phyloP scores from a whole-genome alignment of 352 stramenopile genomes.

The Pythium sp. region DNA sequence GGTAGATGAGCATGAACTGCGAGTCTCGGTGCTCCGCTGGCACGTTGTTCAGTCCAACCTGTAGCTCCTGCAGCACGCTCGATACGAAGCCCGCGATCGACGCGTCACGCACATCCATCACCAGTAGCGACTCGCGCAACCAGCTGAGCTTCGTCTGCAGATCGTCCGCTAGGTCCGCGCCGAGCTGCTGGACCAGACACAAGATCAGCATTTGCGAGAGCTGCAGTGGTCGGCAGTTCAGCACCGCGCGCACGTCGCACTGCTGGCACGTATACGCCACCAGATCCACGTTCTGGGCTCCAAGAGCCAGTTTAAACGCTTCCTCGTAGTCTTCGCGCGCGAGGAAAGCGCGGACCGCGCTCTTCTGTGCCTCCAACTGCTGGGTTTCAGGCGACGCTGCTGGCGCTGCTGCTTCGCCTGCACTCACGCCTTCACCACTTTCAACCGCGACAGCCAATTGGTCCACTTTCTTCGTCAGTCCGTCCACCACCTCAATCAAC shows the following conservation, averaged over 20 bases:
- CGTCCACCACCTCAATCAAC: constrained; percentile 56
- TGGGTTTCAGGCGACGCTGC: constrained; percentile 39
- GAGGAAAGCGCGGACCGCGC: constrained; percentile 44
- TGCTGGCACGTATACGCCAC: constrained; percentile 70
- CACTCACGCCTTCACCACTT: constrained; percentile 18
- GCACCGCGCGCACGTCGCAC: constrained; percentile 57
- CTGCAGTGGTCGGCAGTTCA: constrained; percentile 62
- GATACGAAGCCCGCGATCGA: constrained; percentile 77
- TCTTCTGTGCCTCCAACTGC: constrained; percentile 63
- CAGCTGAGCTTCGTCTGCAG: constrained; percentile 69
- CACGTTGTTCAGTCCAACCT: constrained; percentile 59
- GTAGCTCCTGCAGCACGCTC: constrained; percentile 75
- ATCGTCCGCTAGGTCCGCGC: constrained; percentile 63
- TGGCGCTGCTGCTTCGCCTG: constrained; percentile 9
- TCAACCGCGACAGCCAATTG: constrained; percentile 35
- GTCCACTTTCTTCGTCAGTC: constrained; percentile 63
- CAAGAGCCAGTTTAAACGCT: constrained; percentile 77
- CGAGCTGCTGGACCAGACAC: constrained; percentile 82
- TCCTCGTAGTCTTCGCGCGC: constrained; percentile 66
- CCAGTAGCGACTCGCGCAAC: constrained; percentile 75
- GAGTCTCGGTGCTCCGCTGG: constrained; percentile 60
- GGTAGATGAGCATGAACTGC: constrained; percentile 81
- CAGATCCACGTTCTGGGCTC: constrained; percentile 72
- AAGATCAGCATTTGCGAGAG: constrained; percentile 86
- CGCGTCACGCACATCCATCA: constrained; percentile 74